Conservation (phyloP, 345 rosid species). For the Angophora floribunda region DNA sequence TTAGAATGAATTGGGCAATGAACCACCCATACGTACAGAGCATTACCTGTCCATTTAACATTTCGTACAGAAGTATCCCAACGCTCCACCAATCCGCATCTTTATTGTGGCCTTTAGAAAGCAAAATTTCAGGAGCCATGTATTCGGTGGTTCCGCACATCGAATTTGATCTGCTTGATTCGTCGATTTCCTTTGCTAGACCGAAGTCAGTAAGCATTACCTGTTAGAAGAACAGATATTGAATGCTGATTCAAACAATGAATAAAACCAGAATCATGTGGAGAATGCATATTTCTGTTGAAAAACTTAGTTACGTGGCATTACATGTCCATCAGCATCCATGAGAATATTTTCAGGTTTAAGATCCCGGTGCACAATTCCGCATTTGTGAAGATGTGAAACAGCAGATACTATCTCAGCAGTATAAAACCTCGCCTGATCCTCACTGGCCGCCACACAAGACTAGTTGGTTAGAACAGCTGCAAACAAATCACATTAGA, state of each 20-base stretch:
- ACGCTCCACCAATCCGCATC: conserved; percentile 81
- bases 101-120: conserved; percentile 59
- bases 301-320: background rate
- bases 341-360: conserved; percentile 73
- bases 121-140: conserved; percentile 73
- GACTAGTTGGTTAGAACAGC: conserved; percentile 2
- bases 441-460: conserved; percentile 36
- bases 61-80: conserved; percentile 60
- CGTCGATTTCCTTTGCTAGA: conserved; percentile 68
- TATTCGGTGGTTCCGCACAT: conserved; percentile 73
- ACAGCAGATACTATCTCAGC: conserved; percentile 77
- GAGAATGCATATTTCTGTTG: background rate
- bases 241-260: background rate
- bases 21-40: background rate
- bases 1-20: background rate
- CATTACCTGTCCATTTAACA: conserved; percentile 61
- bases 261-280: background rate
- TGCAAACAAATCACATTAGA: background rate
- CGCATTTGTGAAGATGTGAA: conserved; percentile 60
- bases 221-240: conserved; percentile 8
- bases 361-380: conserved; percentile 69
- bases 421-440: conserved; percentile 62
- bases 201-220: conserved; percentile 72
- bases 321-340: conserved; percentile 68
- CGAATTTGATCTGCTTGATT: conserved; percentile 54